Evolutionary conservation across 129 eudicot species (phyloP).

Genomic region (Erigeron canadensis): DNA sequence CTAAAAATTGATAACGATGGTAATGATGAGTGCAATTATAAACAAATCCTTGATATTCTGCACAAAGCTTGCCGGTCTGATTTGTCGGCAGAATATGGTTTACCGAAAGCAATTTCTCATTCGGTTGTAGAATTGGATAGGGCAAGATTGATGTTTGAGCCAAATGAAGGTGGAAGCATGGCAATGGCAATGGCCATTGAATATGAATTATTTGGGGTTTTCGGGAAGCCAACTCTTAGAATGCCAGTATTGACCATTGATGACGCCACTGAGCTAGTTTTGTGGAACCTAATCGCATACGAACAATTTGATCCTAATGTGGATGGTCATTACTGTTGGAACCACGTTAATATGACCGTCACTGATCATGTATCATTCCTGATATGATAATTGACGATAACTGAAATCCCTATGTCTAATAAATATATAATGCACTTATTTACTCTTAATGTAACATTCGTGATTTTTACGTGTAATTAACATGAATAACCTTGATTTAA

Average conservation of each 20-base stretch:
- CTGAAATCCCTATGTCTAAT: too few species aligned
- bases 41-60: background rate
- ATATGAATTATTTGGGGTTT: background rate
- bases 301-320: slow-evolving; percentile 13
- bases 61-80: background rate
- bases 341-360: too few species aligned
- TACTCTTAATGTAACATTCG: too few species aligned
- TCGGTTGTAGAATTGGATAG: slow-evolving; percentile 18
- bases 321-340: background rate
- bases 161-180: background rate
- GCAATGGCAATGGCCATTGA: background rate
- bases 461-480: too few species aligned
- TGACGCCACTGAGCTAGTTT: background rate
- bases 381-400: too few species aligned
- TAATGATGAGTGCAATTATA: background rate
- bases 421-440: too few species aligned
- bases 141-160: slow-evolving; percentile 16
- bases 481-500: too few species aligned
- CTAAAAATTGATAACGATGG: background rate
- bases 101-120: background rate
- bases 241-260: background rate
- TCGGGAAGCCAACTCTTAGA: slow-evolving; percentile 11
- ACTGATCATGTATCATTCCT: too few species aligned
- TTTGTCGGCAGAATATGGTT: too few species aligned
- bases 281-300: slow-evolving; percentile 24